Evolutionary conservation across 345 rosid species (phyloP).

Genomic region (Dipteronia dyeriana): DNA sequence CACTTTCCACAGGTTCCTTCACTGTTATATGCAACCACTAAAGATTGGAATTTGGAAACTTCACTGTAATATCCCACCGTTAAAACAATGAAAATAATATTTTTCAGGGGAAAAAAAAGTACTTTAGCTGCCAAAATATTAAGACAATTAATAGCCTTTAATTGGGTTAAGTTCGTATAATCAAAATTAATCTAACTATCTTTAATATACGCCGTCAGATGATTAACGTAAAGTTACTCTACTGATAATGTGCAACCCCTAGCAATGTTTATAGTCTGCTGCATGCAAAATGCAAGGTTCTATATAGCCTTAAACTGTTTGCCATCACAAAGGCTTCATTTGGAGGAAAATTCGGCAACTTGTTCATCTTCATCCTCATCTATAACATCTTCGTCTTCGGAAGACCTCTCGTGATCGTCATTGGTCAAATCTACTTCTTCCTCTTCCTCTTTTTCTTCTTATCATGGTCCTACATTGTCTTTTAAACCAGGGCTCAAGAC

Average conservation of each 20-base stretch:
- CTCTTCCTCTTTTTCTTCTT: constrained; percentile 36
- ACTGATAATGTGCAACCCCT: no score
- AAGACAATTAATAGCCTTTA: not conserved
- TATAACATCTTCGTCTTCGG: constrained; percentile 40
- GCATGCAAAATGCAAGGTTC: no score
- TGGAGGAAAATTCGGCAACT: constrained; percentile 41
- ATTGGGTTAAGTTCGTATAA: no score
- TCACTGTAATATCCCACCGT: no score
- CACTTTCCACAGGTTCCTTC: not conserved
- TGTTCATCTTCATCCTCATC: constrained; percentile 74
- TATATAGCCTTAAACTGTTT: not conserved
- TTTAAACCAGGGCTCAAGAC: no score
- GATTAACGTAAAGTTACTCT: not conserved
- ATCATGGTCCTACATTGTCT: no score
- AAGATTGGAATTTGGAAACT: no score
- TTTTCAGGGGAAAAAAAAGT: no score
- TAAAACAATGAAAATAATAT: no score
- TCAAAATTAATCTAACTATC: no score
- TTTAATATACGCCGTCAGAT: no score
- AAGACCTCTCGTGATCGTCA: constrained; percentile 24
- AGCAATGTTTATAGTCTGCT: no score
- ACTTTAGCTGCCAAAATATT: not conserved
- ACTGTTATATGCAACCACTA: not conserved
- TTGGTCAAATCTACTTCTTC: constrained; percentile 24
- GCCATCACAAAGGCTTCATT: not conserved